Evolutionary conservation across 495 filamentous ascomycete species (phyloP).

Genomic region (Aspergillus leporis): DNA sequence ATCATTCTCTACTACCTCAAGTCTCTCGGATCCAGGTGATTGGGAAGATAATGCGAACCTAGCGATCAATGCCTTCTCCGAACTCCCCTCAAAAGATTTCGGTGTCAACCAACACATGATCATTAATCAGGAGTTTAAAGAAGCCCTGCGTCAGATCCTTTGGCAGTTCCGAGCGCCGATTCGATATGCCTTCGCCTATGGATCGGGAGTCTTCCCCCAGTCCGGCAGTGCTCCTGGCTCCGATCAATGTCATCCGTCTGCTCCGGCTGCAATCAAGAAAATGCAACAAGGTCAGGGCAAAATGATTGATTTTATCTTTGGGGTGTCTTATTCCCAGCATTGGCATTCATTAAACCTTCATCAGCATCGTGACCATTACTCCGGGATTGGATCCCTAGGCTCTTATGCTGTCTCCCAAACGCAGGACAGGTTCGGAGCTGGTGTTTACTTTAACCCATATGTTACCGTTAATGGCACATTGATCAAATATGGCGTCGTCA

Average conservation of each 20-base stretch:
- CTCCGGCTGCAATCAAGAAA: conserved; percentile 72
- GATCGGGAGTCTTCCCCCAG: conserved; percentile 94
- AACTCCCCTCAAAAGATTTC: conserved; percentile 84
- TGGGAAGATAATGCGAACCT: conserved; percentile 84
- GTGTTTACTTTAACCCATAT: conserved; percentile 97
- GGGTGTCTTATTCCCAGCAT: conserved; percentile 91
- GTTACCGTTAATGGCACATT: conserved; percentile 92
- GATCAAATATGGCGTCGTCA: conserved; percentile 97
- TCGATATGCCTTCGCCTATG: conserved; percentile 94
- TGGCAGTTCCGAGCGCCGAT: conserved; percentile 95
- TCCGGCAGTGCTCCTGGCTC: conserved; percentile 50
- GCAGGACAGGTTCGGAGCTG: conserved; percentile 87
- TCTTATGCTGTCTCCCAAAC: conserved; percentile 79
- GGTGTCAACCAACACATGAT: conserved; percentile 94
- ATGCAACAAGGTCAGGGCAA: conserved; percentile 85
- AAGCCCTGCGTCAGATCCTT: conserved; percentile 80
- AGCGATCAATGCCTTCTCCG: conserved; percentile 75
- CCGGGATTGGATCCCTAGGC: conserved; percentile 77
- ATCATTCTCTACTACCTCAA: conserved; percentile 42
- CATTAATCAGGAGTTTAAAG: conserved; percentile 92
- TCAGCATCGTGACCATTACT: conserved; percentile 93
- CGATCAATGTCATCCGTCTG: conserved; percentile 66
- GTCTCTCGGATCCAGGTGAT: conserved; percentile 38
- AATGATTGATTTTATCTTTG: conserved; percentile 99
- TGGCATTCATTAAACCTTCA: conserved; percentile 91